Evolutionary conservation across 352 stramenopile species (phyloP), one percentile per base, ranked within the genome.

Genomic region (Stramenopiles sp.): DNA sequence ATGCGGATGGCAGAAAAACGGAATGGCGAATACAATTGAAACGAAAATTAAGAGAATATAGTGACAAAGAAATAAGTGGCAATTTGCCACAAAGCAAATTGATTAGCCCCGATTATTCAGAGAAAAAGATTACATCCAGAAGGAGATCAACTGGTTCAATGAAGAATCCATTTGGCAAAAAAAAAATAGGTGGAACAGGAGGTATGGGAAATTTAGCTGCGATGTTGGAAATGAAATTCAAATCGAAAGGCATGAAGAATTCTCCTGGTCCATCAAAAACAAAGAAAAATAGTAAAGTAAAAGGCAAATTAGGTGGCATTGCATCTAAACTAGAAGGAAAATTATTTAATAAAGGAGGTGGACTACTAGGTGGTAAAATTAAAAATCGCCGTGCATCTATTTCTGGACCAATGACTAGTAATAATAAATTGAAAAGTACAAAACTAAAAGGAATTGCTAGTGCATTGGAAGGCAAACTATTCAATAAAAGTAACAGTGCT

Each of bases 1-100:
- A 86, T 78, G 69, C 79, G 7, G 83, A 86, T 32, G 83, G 83
- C 20, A 63, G 65, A 30, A 86, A 86, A 53, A 74, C 78, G 0
- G 65, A 63, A 63, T 85, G 82, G 80, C 33, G 82, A 20, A 79
- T 38, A 13, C 78, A 82, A 33, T 65, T 85, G 7, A 33, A 78
- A 0, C 32, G 81, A n/a, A 78, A 81, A 20, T 73, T 85, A 7
- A 7, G 29, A 1, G 80, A 83, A 63, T 74, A 81, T 0, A 79
- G 63, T 27, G 78, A 81, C 6, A 80, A 81, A 6, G 31, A 83
- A 43, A 63, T 78, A 32, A 81, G 63, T 27, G 78, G 78, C 29
- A 6, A 80, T 32, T 63, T 83, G 79, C 0, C 31, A 76, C 6
- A 81, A 43, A 23, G 80, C 78, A 7, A 53, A 7, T 29, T 32